Evolutionary conservation across 164 flowering plant species (phyloP), one percentile per base, ranked within the genome.

Genomic region (Stephania japonica): DNA sequence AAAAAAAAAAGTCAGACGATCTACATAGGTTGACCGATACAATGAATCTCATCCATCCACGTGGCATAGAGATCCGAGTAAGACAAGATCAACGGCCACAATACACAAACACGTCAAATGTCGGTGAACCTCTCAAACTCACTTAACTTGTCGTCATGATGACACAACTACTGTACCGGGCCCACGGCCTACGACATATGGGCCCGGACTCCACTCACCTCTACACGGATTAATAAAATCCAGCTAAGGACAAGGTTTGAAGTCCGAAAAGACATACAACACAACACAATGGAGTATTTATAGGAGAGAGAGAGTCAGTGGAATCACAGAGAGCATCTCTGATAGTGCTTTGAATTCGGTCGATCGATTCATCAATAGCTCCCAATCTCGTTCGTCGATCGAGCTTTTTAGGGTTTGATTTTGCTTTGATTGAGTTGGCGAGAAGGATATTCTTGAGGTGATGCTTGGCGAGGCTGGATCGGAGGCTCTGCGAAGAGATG

Each of bases 151-250:
- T 32, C 38, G 38, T 32, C 38, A 32, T 0, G 38, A 32, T 32
- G 38, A 32, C 38, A 32, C 38, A 32, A 32, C 38, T 32, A 32
- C 38, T 32, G 38, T 4, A 0, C 38, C 4, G 38, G 38, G 38
- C 38, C 38, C 38, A 32, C 38, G 38, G 38, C 38, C 38, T 2
- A 32, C 38, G 38, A 26, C n/a, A 43, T n/a, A 71, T 70, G 83
- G 78, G 70, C 69, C 83, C 76, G 71, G 75, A 62, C 42, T 72
- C 74, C 73, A 80, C 79, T 68, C 50, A 16, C 61, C 27, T 69
- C 42, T 24, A 26, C 6, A 18, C 44, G 8, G 38, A 70, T 56
- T 26, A 70, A 1, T 70, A 11, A 16, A 74, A 80, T 78, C 38
- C 76, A 53, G 50, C 73, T 78, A 50, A 71, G 64, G 76, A 67